phyloP scores from a whole-genome alignment of 1,284 basidiomycete genomes.

The Meira miltonrushii region DNA sequence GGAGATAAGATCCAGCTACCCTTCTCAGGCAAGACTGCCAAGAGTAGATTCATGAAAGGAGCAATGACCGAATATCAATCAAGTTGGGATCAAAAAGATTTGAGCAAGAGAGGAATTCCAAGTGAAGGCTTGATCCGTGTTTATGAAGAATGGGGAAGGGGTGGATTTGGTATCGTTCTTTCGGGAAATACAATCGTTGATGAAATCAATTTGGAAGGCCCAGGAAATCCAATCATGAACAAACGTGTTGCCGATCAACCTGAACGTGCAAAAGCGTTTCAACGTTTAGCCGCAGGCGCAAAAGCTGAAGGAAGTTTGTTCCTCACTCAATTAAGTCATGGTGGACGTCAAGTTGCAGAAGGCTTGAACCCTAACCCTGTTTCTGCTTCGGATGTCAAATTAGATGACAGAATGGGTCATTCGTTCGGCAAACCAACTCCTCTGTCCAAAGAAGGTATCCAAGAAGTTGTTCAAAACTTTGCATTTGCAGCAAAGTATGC shows the following conservation, averaged over 20 bases:
- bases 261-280: conserved; percentile 47
- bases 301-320: conserved; percentile 55
- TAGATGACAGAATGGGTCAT: conserved; percentile 37
- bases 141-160: conserved; percentile 45
- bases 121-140: conserved; percentile 34
- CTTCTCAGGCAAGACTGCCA: conserved; percentile 11
- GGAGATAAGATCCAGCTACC: conserved; percentile 9
- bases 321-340: conserved; percentile 56
- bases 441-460: conserved; percentile 29
- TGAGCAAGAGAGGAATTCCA: conserved; percentile 40
- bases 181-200: conserved; percentile 36
- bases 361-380: conserved; percentile 31
- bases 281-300: conserved; percentile 49
- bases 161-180: conserved; percentile 31
- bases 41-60: conserved; percentile 23
- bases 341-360: conserved; percentile 52
- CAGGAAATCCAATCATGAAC: conserved; percentile 20
- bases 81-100: conserved; percentile 36
- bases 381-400: conserved; percentile 39
- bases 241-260: conserved; percentile 28
- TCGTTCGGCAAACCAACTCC: conserved; percentile 27
- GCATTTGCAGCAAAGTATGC: conserved; percentile 52
- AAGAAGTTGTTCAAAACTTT: conserved; percentile 42
- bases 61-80: conserved; percentile 48
- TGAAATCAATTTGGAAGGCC: conserved; percentile 20